phyloP scores from a whole-genome alignment of 805 yeast genomes.

The Ogataea thermomethanolica region DNA sequence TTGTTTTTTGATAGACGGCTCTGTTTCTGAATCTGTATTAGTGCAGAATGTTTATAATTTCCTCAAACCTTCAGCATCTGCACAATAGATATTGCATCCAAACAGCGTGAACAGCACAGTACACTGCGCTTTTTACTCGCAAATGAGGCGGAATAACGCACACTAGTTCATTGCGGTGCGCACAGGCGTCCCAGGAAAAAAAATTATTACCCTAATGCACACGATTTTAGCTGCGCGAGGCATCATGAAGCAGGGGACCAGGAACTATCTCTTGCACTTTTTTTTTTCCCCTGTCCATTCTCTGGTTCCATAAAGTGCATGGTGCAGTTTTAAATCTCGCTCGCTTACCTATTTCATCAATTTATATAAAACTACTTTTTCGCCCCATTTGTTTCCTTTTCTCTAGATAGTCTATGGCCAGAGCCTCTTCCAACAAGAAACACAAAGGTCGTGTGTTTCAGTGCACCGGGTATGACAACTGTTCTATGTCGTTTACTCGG shows the following conservation, averaged over 20 bases:
- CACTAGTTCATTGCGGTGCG: no score
- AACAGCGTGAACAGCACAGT: no score
- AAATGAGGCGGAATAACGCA: no score
- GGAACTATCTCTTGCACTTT: slow-evolving; percentile 1
- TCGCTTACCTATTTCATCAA: slow-evolving; percentile 6
- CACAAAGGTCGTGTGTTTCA: slow-evolving; percentile 68
- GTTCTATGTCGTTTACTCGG: slow-evolving; percentile 84
- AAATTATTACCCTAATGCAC: background rate
- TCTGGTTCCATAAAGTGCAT: slow-evolving; percentile 1
- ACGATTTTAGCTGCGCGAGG: background rate
- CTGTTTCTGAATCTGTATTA: no score
- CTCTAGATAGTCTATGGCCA: slow-evolving; percentile 2
- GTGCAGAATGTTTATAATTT: no score
- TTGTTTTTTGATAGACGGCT: no score
- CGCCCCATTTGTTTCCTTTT: background rate
- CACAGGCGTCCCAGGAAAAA: background rate
- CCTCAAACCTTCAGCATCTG: no score
- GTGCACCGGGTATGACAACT: slow-evolving; percentile 82
- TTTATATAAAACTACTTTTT: background rate
- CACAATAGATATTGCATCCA: no score
- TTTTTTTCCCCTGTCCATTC: background rate
- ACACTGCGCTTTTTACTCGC: no score
- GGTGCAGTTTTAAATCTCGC: slow-evolving; percentile 8
- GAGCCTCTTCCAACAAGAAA: slow-evolving; percentile 20
- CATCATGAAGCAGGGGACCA: background rate